phyloP scores from a whole-genome alignment of 305 asterid genomes.

The Striga hermonthica region DNA sequence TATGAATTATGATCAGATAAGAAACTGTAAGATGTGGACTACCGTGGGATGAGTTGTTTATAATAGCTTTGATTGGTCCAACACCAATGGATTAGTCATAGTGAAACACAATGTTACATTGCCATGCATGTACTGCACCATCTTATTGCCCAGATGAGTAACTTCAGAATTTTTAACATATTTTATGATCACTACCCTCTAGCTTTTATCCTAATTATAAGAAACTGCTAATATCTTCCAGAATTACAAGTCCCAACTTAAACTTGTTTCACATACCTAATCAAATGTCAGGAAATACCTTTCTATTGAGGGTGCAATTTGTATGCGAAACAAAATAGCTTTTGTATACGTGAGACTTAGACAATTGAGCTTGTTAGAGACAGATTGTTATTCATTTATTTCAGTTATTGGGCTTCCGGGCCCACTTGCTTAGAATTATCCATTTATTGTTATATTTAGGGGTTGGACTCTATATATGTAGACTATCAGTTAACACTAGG shows the following conservation, averaged over 20 bases:
- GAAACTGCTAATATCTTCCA: neutral
- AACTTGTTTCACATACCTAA: neutral
- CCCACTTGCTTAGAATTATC: too few relatives aligned
- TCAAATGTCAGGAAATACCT: neutral
- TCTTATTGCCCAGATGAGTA: neutral
- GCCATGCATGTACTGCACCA: neutral
- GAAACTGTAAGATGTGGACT: neutral
- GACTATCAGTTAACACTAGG: too few relatives aligned
- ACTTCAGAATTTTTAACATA: neutral
- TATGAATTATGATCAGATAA: too few relatives aligned
- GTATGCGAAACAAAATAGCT: too few relatives aligned
- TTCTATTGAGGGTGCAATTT: neutral
- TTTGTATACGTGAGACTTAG: too few relatives aligned
- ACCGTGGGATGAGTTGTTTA: neutral
- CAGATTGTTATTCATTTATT: too few relatives aligned
- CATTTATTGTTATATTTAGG: too few relatives aligned
- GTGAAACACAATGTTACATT: too few relatives aligned
- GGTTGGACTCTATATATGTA: too few relatives aligned
- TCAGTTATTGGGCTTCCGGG: too few relatives aligned
- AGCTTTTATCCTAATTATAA: neutral
- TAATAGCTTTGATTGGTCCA: neutral
- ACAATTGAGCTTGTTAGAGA: too few relatives aligned
- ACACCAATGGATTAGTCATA: neutral
- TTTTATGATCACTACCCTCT: neutral
- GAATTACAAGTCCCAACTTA: neutral